phyloP scores from a whole-genome alignment of 2,329 filamentous ascomycete species.

The Aspergillus fischeri region DNA sequence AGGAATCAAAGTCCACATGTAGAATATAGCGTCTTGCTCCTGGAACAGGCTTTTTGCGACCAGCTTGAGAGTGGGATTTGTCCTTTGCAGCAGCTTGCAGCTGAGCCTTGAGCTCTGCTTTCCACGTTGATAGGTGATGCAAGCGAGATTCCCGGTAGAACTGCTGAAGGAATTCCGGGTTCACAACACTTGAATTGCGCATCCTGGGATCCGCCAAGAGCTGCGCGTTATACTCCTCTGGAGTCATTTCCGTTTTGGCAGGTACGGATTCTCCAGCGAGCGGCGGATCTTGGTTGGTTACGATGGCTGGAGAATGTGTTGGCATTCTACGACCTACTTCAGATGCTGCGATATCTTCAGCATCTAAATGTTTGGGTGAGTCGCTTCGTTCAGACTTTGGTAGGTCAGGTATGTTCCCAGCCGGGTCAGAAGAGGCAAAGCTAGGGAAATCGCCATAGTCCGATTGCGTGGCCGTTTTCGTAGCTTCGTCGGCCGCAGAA shows the following conservation, averaged over 20 bases:
- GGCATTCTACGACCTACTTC: background rate
- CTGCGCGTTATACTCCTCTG: conserved; percentile 87
- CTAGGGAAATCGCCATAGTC: conserved; percentile 41
- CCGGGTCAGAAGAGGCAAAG: conserved; percentile 20
- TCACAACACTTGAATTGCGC: conserved; percentile 83
- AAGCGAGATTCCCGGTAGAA: conserved; percentile 93
- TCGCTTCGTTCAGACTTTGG: background rate
- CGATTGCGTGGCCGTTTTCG: conserved; percentile 36
- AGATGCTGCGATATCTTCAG: background rate
- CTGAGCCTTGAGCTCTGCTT: conserved; percentile 84
- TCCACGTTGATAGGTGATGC: conserved; percentile 95
- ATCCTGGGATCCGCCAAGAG: conserved; percentile 80
- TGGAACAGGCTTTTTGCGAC: conserved; percentile 51
- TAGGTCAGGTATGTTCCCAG: background rate
- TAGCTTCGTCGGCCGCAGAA: conserved; percentile 19
- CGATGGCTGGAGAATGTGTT: conserved; percentile 1
- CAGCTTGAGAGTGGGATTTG: conserved; percentile 49
- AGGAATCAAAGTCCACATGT: conserved; percentile 97
- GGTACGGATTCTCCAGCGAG: conserved; percentile 19
- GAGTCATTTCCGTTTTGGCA: conserved; percentile 57
- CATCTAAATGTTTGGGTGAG: background rate
- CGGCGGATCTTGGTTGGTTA: conserved; percentile 7
- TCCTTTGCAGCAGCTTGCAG: conserved; percentile 77
- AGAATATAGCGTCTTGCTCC: conserved; percentile 77
- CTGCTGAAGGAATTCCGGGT: conserved; percentile 89